Evolutionary conservation across 495 filamentous ascomycete genomes (phyloP), one percentile per base, ranked within the genome.

Genomic region (Penicillium daleae): DNA sequence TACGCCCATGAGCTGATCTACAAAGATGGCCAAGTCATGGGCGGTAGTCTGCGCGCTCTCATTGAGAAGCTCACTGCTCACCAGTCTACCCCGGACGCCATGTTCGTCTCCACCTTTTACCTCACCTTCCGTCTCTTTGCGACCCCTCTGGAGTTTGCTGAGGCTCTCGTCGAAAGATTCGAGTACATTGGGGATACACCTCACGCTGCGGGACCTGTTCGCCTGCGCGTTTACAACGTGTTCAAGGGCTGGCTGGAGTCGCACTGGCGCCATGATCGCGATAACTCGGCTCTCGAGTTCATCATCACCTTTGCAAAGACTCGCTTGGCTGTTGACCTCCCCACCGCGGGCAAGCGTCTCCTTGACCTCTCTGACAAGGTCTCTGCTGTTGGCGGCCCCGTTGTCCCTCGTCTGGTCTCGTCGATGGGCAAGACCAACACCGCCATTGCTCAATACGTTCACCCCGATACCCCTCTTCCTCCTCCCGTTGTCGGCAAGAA

Each of bases 191-290:
- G 84, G 6, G 90, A 96, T 46, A 89, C 86, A 32, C 85, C 87
- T 12, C 81, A 85, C 49, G 86, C 91, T 21, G 88, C 91, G 9
- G 83, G 80, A 4, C 92, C 93, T 0, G 93, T 98, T 21, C 89
- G 93, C 35, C 80, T 98, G 35, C 86, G 96, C 17, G 92, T 97
- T 0, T 98, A 96, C 81, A 98, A 99, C 71, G 87, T 93, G 40
- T 91, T 97, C 81, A 99, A 99, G 76, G 89, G 89, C 32, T 99
- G 96, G 96, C 78, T 99, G 5, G 96, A 99, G 76, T 93, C 90
- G 3, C 92, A 98, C 76, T 99, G 96, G 96, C 87, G 90, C 27
- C 86, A 90, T 61, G 87, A 92, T 29, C 83, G 87, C 27, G 96
- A 99, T 73, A 78, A 82, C 59, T 82, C 82, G 6, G 92, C 93